phyloP scores from a whole-genome alignment of 495 filamentous ascomycete species.

The Aspergillus hancockii region DNA sequence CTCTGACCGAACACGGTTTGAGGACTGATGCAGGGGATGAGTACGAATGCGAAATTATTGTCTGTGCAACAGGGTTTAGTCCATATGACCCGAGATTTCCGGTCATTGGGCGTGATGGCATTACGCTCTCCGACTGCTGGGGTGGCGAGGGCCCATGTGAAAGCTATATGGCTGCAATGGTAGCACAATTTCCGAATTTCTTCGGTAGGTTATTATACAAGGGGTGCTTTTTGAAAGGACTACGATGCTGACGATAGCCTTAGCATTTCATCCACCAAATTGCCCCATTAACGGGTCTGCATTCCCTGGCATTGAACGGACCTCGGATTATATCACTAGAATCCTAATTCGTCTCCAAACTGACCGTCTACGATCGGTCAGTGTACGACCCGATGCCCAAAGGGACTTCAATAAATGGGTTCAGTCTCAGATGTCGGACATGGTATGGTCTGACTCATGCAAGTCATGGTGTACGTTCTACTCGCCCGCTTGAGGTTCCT shows the following conservation, averaged over 20 bases:
- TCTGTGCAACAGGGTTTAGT: slow-evolving; percentile 20
- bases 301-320: slow-evolving; percentile 15
- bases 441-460: slow-evolving; percentile 17
- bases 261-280: slow-evolving; percentile 14
- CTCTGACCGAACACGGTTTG: slow-evolving; percentile 12
- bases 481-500: not conserved
- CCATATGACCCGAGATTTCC: slow-evolving; percentile 17
- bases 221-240: not conserved
- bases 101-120: slow-evolving; percentile 16
- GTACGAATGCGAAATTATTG: slow-evolving; percentile 15
- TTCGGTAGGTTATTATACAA: slow-evolving; percentile 6
- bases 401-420: slow-evolving; percentile 15
- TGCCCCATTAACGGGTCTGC: slow-evolving; percentile 19
- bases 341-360: slow-evolving; percentile 12
- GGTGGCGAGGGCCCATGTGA: slow-evolving; percentile 14
- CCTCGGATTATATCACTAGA: slow-evolving; percentile 15
- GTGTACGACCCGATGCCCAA: slow-evolving; percentile 8
- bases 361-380: slow-evolving; percentile 14
- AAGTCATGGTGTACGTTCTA: slow-evolving; percentile 17
- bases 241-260: not conserved
- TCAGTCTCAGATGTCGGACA: slow-evolving; percentile 15
- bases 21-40: slow-evolving; percentile 10
- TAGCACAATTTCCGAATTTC: slow-evolving; percentile 16
- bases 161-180: slow-evolving; percentile 22
- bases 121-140: slow-evolving; percentile 12